Evolutionary conservation across 768 basidiomycete species (phyloP), one percentile per base, ranked within the genome.

Genomic region (Pleurotus ostreatus): DNA sequence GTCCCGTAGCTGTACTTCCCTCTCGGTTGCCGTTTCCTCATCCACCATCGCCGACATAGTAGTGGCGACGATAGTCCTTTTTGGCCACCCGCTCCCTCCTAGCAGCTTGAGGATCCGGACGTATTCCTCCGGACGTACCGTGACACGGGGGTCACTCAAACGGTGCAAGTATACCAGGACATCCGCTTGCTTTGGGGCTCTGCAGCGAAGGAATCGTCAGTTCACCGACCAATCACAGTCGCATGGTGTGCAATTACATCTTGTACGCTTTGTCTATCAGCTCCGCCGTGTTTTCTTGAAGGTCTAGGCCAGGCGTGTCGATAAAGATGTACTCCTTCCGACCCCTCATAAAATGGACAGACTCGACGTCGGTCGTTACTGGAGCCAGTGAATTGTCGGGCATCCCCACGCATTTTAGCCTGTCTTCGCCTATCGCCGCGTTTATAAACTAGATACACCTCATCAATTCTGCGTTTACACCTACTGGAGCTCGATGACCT

Each of bases 11-110:
- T 73, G 60, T 16, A 52, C 37, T 48, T 71, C 71, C 12, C 74
- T 65, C 43, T 43, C 45, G 22, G 59, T 39, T 3, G 69, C 72
- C 18, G n/a, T n/a, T 25, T 46, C 20, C 3, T 7, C 12, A 4
- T 45, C 43, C 7, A 46, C n/a, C n/a, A 15, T 12, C 5, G 5
- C 22, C 75, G 75, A 78, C 77, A 73, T 78, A 41, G 69, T 78
- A 59, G 78, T 78, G 48, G 70, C 73, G 57, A 78, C 66, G 49
- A 75, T 67, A 45, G 79, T 73, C 56, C 75, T 76, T 46, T 69
- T 68, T 60, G 76, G 68, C 13, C 69, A 66, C 53, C 57, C 67
- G 18, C 70, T 68, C 37, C 78, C 78, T 30, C 61, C 57, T 4
- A 62, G 25, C 18, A 48, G 16, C 37, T 39, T 22, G 30, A 63